Conservation (phyloP, 2,329 filamentous ascomycete genomes). For the Colletotrichum chlorophyti region DNA sequence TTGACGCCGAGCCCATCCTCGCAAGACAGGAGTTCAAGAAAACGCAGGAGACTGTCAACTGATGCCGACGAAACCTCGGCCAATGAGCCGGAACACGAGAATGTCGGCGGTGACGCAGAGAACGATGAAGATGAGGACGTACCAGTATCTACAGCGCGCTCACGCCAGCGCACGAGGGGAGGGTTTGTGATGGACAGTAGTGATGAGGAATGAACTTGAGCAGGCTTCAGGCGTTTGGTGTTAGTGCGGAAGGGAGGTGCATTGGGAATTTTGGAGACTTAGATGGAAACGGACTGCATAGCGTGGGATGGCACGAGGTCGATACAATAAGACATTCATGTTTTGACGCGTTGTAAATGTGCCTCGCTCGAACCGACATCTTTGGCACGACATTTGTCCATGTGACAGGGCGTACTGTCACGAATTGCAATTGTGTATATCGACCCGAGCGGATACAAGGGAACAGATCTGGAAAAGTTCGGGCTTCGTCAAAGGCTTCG, state of each 20-base stretch:
- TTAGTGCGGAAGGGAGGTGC: neutral
- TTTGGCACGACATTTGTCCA: too few species aligned
- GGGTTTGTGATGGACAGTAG: conserved; percentile 67
- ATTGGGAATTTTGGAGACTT: too few species aligned
- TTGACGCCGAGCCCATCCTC: conserved; percentile 20
- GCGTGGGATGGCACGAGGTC: conserved; percentile 5
- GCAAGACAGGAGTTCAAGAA: conserved; percentile 14
- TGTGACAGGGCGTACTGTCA: too few species aligned
- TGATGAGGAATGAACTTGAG: conserved; percentile 53
- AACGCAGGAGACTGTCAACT: conserved; percentile 17
- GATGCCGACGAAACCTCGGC: neutral
- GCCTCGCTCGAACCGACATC: too few species aligned
- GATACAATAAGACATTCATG: neutral
- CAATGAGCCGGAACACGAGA: conserved; percentile 29
- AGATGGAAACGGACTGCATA: conserved; percentile 11
- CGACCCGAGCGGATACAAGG: too few species aligned
- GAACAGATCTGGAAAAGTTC: neutral
- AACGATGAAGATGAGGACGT: conserved; percentile 49
- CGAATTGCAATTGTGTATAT: too few species aligned
- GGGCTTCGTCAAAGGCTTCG: neutral
- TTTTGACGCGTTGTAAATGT: neutral
- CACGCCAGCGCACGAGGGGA: conserved; percentile 52
- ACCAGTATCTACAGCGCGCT: conserved; percentile 41
- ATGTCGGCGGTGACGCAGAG: conserved; percentile 31
- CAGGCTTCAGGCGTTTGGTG: conserved; percentile 4